phyloP scores from a whole-genome alignment of 495 filamentous ascomycete genomes.

The Xylaria bambusicola region DNA sequence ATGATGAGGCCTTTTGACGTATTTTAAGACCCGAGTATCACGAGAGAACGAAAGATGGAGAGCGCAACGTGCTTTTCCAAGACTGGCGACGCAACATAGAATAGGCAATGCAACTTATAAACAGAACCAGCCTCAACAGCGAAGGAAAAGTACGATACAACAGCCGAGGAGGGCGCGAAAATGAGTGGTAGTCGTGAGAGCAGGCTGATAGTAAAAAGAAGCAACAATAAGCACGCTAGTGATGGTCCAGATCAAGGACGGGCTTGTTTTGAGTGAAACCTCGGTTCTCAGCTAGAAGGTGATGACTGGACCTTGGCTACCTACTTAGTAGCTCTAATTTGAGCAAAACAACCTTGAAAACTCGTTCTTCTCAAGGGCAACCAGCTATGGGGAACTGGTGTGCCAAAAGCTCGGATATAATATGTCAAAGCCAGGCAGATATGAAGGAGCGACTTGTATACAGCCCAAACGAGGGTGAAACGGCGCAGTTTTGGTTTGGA shows the following conservation, averaged over 20 bases:
- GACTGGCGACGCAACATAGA: background rate
- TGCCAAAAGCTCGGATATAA: background rate
- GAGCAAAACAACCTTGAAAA: no score
- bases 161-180: background rate
- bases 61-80: background rate
- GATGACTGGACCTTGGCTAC: no score
- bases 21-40: background rate
- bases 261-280: background rate
- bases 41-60: background rate
- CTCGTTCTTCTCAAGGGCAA: no score
- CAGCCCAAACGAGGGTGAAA: background rate
- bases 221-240: background rate
- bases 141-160: background rate
- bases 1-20: background rate
- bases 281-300: no score
- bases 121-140: background rate
- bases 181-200: background rate
- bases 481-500: background rate
- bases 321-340: no score
- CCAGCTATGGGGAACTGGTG: background rate
- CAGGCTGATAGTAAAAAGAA: background rate
- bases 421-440: background rate
- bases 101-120: background rate
- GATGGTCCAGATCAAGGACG: background rate
- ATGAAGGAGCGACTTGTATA: background rate